Evolutionary conservation across 164 flowering plant genomes (phyloP).

Genomic region (Magnolia changhungtana): DNA sequence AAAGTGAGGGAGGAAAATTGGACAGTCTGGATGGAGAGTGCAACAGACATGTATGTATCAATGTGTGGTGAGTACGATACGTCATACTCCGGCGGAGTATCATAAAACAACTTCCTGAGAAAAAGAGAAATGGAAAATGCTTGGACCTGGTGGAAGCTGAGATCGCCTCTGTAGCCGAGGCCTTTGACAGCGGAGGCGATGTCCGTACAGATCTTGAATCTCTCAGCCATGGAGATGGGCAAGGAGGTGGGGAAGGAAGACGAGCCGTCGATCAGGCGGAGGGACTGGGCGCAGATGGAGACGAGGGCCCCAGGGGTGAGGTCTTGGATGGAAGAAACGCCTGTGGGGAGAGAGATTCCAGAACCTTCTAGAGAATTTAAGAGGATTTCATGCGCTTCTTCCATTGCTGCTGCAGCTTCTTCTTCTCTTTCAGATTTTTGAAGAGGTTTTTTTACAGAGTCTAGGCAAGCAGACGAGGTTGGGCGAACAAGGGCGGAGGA

Average conservation of each 20-base stretch:
- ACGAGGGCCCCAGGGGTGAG: conserved; percentile 39
- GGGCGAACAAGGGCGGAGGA: too few species aligned
- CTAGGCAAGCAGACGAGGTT: too few species aligned
- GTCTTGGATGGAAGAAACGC: conserved; percentile 40
- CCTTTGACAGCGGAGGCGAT: conserved; percentile 40
- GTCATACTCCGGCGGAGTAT: background rate
- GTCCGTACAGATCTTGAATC: conserved; percentile 49
- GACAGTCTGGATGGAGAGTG: background rate
- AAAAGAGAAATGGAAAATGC: background rate
- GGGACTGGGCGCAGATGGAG: conserved; percentile 58
- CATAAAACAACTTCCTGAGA: too few species aligned
- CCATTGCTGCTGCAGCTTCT: conserved; percentile 29
- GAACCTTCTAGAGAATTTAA: conserved; percentile 39
- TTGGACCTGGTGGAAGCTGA: conserved; percentile 67
- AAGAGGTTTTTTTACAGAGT: too few species aligned
- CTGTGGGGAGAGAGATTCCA: conserved; percentile 46
- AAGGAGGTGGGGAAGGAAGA: conserved; percentile 31
- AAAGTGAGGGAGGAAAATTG: background rate
- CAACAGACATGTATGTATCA: background rate
- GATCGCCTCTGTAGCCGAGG: conserved; percentile 58
- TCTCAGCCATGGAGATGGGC: conserved; percentile 46
- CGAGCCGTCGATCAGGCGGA: conserved; percentile 39
- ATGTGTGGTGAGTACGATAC: background rate
- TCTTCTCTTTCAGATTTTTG: background rate
- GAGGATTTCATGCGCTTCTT: conserved; percentile 53